Base-by-base conservation (phyloP, 257 asterid genomes). In the Orobanche coerulescens region DNA sequence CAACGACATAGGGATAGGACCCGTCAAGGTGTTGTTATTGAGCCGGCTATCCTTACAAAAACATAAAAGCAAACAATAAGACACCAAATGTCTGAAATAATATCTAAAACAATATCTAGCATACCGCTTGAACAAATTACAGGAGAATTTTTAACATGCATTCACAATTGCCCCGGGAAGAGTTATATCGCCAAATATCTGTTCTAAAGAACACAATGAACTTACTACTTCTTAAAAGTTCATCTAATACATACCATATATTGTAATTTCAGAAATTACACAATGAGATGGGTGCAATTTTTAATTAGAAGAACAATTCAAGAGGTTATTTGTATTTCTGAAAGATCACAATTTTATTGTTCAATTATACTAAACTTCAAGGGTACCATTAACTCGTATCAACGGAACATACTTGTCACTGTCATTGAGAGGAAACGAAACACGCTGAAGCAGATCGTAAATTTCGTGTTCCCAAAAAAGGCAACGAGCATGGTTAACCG, bases 21-120 rank as follows among this genome's bases (percentile, higher is more conserved):
- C 97, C 36, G 72, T 68, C 81, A 90, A 77, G 78, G 87, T 90
- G 82, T 90, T 90, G 79, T 90, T 90, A 79, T 90, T 90, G 65
- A 90, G 95, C 82, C 98, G 96, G 59, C 98, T 91, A 75, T 79
- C 84, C 85, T 74, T 82, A 61, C 88, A 84, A 78, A 71, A 62
- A 69, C 67, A 51, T 56, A 73, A n/a, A 54, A 70, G 49, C 47
- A 54, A 56, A 60, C 42, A 62, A 26, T 78, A 40, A 73, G 77
- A 64, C 51, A 55, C 66, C 31, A n/a, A n/a, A 75, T 61, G 40
- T 24, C 55, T 13, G 25, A 62, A 50, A 42, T 9, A 63, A 42
- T 43, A 52, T 49, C 44, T 23, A 7, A 18, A 13, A 24, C 11
- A 36, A 65, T 36, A 57, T 26, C 12, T 20, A 55, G 30, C 28